Conservation (phyloP, 2,329 filamentous ascomycete genomes). For the Aschersonia sp. region DNA sequence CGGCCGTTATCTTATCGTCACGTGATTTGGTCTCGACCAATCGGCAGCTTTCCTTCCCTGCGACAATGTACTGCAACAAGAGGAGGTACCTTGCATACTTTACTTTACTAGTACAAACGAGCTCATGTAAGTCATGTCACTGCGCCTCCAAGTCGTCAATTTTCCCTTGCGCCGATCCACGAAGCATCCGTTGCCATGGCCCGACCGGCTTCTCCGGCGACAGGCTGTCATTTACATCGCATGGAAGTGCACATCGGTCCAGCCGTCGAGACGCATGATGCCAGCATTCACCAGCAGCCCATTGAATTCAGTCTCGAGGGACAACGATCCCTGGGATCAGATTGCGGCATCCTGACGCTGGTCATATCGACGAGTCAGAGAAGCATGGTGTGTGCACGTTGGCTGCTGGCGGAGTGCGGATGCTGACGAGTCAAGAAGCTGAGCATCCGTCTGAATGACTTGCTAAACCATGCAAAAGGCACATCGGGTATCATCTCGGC, state of each 20-base stretch:
- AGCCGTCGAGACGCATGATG: conserved; percentile 2
- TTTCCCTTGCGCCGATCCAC: too few relatives aligned
- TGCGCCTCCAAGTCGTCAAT: too few relatives aligned
- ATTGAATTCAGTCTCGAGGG: conserved; percentile 3
- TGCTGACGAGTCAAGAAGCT: conserved; percentile 3
- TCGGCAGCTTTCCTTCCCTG: conserved; percentile 9
- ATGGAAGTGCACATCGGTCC: conserved; percentile 3
- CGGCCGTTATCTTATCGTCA: conserved; percentile 7
- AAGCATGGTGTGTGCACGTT: conserved; percentile 3
- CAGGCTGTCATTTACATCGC: conserved; percentile 2
- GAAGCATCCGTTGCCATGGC: neutral
- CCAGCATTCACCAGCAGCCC: conserved; percentile 1
- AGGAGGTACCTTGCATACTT: too few relatives aligned
- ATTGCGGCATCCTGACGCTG: conserved; percentile 1
- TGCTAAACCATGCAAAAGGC: conserved; percentile 1
- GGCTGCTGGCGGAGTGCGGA: neutral
- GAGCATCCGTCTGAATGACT: conserved; percentile 3
- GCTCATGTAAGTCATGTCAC: too few relatives aligned
- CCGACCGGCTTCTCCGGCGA: conserved; percentile 3
- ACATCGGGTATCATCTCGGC: conserved; percentile 6
- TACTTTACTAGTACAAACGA: too few relatives aligned
- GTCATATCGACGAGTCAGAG: conserved; percentile 1
- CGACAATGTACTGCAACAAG: neutral
- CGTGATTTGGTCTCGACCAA: conserved; percentile 9
- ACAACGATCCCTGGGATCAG: conserved; percentile 1